Base-by-base conservation (phyloP, 306 rosid species). In the Trichosanthes truncata region DNA sequence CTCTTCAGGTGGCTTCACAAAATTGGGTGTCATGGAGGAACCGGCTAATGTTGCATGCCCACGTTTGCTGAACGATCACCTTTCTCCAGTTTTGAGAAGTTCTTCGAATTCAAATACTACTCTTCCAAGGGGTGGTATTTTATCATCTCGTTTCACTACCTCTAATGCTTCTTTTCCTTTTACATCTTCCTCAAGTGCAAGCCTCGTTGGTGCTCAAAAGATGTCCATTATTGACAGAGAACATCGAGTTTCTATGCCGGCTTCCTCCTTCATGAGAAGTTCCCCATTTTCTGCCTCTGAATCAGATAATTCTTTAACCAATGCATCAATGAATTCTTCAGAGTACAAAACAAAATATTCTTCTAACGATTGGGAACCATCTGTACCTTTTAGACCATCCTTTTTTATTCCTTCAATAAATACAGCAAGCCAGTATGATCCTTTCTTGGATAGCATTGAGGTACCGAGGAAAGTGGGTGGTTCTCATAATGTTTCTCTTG, bases 311-410 rank as follows among this genome's bases (percentile, higher is more conserved):
- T 78, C 83, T 12, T 84, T 88, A 53, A 87, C 83, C 56, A 81
- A 80, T 53, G 81, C 78, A 78, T 63, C 84, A 51, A 69, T 71
- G 66, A 81, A 18, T 76, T 72, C 87, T 77, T 51, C 83, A 62
- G 88, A 87, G 77, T 81, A 76, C 84, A 88, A 82, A 85, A 61
- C 76, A 38, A 88, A 83, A 83, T 56, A 82, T 67, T 33, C 84
- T 83, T 89, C 88, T 36, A 72, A 85, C 77, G 90, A 89, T 83
- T 95, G 99, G 99, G 97, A 91, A 82, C 97, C 99, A 71, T 95
- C 97, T 79, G 81, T 87, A 74, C 99, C 99, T 52, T 93, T 95
- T 85, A 90, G 74, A 78, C 99, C 97, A 74, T 90, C 97, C 10
- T 89, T 91, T 85, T 86, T 89, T 76, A 87, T 93, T 81, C 91